Conservation (phyloP, 2,329 filamentous ascomycete genomes). For the Ophiostoma sp. region DNA sequence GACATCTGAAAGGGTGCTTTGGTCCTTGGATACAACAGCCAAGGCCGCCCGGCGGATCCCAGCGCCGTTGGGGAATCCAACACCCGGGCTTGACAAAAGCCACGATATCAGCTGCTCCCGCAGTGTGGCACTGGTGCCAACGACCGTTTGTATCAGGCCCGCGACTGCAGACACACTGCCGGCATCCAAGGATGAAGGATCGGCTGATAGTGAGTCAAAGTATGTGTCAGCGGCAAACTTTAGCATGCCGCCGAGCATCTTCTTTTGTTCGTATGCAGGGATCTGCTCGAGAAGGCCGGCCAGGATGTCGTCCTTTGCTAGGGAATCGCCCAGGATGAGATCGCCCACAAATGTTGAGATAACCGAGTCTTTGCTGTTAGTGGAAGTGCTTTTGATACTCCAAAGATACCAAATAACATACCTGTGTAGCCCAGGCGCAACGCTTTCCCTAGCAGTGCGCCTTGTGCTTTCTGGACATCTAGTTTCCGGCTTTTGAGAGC, state of each 20-base stretch:
- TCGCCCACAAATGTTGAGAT: slow-evolving; percentile 35
- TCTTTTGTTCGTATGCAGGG: slow-evolving; percentile 42
- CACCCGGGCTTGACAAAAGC: slow-evolving; percentile 59
- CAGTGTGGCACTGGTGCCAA: slow-evolving; percentile 45
- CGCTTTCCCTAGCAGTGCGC: slow-evolving; percentile 51
- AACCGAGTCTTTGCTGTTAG: slow-evolving; percentile 39
- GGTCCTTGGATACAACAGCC: slow-evolving; percentile 46
- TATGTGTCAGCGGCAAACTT: slow-evolving; percentile 44
- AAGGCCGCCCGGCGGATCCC: slow-evolving; percentile 63
- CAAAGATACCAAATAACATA: slow-evolving; percentile 35
- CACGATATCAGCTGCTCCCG: slow-evolving; percentile 56
- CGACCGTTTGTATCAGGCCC: slow-evolving; percentile 48
- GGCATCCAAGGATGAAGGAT: slow-evolving; percentile 27
- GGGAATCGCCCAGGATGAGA: slow-evolving; percentile 32
- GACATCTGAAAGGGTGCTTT: slow-evolving; percentile 48
- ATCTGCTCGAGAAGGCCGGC: slow-evolving; percentile 36
- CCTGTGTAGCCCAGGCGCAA: slow-evolving; percentile 69
- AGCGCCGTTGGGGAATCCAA: slow-evolving; percentile 56
- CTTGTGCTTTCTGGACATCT: slow-evolving; percentile 40
- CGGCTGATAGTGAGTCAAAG: slow-evolving; percentile 31
- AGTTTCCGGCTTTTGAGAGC: slow-evolving; percentile 33
- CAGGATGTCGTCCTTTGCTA: slow-evolving; percentile 29
- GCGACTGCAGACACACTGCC: slow-evolving; percentile 52
- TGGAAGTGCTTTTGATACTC: background rate
- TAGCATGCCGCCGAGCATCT: slow-evolving; percentile 38